Base-by-base conservation (phyloP, 2,329 filamentous ascomycete genomes). In the Trematosphaeria pertusa region DNA sequence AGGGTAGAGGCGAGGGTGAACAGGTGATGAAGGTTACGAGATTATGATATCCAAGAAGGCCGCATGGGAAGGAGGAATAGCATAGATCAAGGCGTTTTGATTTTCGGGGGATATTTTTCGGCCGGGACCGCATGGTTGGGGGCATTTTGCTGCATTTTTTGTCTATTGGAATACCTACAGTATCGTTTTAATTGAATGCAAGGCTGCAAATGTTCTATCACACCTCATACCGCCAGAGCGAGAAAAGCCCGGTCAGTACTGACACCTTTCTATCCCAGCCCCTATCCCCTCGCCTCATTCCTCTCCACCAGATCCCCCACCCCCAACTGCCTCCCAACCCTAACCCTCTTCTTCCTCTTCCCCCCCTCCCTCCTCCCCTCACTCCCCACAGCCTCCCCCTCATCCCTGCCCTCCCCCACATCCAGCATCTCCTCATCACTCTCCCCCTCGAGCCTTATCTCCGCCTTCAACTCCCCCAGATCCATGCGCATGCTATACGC, bases 401-500 rank as follows among this genome's bases (percentile, higher is more conserved):
- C 67, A 50, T 71, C 71, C 24, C 53, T 60, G 9, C 63, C 71
- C 45, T 72, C 77, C 72, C 68, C n/a, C 24, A 12, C 12, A 7
- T 12, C 24, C 7, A 7, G 65, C 46, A 72, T 66, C 37, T 69
- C 61, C 58, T 78, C 75, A 26, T 64, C 64, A 8, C 50, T 64
- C 32, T 64, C 66, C 26, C 65, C 68, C 22, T 66, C 65, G 53
- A 78, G 69, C 35, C 69, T 54, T 11, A 88, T 79, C 57, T 80
- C 78, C 48, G 82, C 77, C 43, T 78, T 75, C 34, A 87, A 69
- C 39, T 77, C 75, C 2, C 75, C 73, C 33, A 99, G 81, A 65
- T 97, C 88, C 71, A 96, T 88, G 54, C 86, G 87, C 94, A 99
- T 99, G 68, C 86, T 89, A 70, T 86, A 96, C 28, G 94, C 94